Evolutionary conservation across 768 basidiomycete genomes (phyloP), one percentile per base, ranked within the genome.

Genomic region (Collybiopsis luxurians): DNA sequence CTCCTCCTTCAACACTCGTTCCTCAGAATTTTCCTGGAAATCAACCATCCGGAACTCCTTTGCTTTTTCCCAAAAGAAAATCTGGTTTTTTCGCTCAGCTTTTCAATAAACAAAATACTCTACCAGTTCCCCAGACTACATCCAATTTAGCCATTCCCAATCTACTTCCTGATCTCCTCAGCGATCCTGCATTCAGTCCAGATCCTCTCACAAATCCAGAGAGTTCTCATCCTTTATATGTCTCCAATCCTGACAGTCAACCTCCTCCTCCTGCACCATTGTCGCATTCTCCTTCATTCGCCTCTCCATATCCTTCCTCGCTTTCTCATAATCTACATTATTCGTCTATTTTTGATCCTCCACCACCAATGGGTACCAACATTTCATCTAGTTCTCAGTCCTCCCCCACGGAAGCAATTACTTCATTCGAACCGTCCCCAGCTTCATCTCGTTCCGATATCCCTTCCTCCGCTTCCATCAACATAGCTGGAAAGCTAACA

Each of bases 111-210:
- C n/a, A n/a, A n/a, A n/a, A n/a, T 30, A 47, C 26, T 34, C 28
- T 26, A 0, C 44, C 23, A 30, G 12, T 6, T 4, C 36, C 38
- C 13, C 27, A 6, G 17, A 47, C 36, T 9, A 19, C 28, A 24
- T 12, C 55, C 44, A 57, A 49, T 50, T 36, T 55, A 26, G 48
- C 48, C 39, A 57, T 57, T 26, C 47, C 47, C 19, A 51, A 40
- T 24, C 36, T 51, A 30, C 50, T 71, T 19, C 59, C 52, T 64
- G 59, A 70, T 5, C 24, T 77, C 3, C 73, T 75, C 52, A 73
- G 80, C 63, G 81, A 82, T 61, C 84, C 82, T 49, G 84, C 84
- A 0, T 85, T 85, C 72, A 84, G 83, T 60, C 61, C 77, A 52
- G 78, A 84, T 70, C 84, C 83, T 17, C 50, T 51, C 10, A 6